Conservation (phyloP, 345 rosid species). For the Odontarrhena argentea region DNA sequence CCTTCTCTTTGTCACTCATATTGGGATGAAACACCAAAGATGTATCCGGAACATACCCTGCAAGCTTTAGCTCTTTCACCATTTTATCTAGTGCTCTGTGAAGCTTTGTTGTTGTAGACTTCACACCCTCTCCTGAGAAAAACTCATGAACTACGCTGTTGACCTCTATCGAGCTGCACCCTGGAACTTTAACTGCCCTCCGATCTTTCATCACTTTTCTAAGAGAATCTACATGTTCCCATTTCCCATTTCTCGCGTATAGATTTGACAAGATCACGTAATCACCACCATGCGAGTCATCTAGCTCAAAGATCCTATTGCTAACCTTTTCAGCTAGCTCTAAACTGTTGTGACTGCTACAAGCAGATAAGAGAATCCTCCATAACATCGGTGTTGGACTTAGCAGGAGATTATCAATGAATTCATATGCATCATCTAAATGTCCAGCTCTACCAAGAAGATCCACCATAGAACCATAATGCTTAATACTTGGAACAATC, state of each 20-base stretch:
- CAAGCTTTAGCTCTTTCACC: constrained; percentile 70
- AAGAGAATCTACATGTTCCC: constrained; percentile 65
- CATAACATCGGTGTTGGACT: constrained; percentile 68
- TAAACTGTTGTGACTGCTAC: constrained; percentile 62
- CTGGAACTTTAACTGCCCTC: constrained; percentile 73
- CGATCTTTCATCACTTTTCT: constrained; percentile 64
- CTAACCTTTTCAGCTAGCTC: constrained; percentile 60
- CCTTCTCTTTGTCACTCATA: constrained; percentile 70
- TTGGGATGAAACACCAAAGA: constrained; percentile 61
- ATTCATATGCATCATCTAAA: constrained; percentile 60
- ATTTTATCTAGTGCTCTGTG: constrained; percentile 59
- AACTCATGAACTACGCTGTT: constrained; percentile 77
- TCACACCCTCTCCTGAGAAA: constrained; percentile 74
- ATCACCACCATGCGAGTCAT: constrained; percentile 80
- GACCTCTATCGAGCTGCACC: constrained; percentile 80
- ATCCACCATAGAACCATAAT: constrained; percentile 92
- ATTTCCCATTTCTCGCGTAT: constrained; percentile 65
- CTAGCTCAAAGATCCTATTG: constrained; percentile 58
- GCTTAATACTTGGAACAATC: constrained; percentile 63
- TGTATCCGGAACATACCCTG: constrained; percentile 77
- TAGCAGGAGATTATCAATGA: constrained; percentile 61
- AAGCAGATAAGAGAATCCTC: constrained; percentile 78
- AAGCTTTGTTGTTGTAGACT: constrained; percentile 50
- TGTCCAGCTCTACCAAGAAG: constrained; percentile 80
- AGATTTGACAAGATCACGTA: constrained; percentile 78